A percentile compares a stretch with the other conserved stretches of the same genome.
Evolutionary conservation across 2,329 filamentous ascomycete species (phyloP).

Genomic region (Neophaeococcomyces aloes): DNA sequence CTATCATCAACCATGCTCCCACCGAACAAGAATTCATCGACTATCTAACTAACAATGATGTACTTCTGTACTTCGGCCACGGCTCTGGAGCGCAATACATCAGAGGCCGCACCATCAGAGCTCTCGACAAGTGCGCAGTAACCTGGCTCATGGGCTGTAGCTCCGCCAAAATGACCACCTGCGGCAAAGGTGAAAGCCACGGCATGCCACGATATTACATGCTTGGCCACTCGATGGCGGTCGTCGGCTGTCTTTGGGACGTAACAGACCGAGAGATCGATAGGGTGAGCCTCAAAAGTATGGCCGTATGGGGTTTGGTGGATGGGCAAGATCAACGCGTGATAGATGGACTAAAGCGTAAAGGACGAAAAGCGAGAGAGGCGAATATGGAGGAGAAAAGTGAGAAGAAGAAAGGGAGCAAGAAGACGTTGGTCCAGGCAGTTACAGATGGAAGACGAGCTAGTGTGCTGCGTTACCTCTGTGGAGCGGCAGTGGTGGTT

Average conservation of each 20-base stretch:
- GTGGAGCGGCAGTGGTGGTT: conserved; percentile 83
- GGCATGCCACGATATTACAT: conserved; percentile 89
- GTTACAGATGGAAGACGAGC: conserved; percentile 62
- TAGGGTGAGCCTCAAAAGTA: conserved; percentile 66
- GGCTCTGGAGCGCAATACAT: conserved; percentile 93
- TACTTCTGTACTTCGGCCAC: conserved; percentile 92
- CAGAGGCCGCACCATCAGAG: conserved; percentile 68
- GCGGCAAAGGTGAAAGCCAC: conserved; percentile 80
- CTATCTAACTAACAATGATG: conserved; percentile 54
- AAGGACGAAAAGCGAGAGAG: conserved; percentile 24
- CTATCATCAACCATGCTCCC: conserved; percentile 58
- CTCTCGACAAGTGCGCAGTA: conserved; percentile 65
- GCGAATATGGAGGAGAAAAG: conserved; percentile 27
- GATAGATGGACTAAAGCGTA: conserved; percentile 23
- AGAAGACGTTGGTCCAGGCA: conserved; percentile 63
- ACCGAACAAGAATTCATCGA: conserved; percentile 66
- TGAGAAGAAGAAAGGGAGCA: conserved; percentile 24
- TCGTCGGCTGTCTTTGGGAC: conserved; percentile 92
- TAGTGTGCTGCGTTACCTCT: conserved; percentile 85
- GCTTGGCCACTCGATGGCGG: conserved; percentile 71
- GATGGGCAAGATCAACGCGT: conserved; percentile 27
- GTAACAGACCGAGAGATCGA: conserved; percentile 97
- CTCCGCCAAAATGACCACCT: conserved; percentile 68
- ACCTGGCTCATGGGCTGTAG: conserved; percentile 91
- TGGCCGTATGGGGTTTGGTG: conserved; percentile 79